Evolutionary conservation across 345 rosid species (phyloP).

Genomic region (Hirschfeldia incana): DNA sequence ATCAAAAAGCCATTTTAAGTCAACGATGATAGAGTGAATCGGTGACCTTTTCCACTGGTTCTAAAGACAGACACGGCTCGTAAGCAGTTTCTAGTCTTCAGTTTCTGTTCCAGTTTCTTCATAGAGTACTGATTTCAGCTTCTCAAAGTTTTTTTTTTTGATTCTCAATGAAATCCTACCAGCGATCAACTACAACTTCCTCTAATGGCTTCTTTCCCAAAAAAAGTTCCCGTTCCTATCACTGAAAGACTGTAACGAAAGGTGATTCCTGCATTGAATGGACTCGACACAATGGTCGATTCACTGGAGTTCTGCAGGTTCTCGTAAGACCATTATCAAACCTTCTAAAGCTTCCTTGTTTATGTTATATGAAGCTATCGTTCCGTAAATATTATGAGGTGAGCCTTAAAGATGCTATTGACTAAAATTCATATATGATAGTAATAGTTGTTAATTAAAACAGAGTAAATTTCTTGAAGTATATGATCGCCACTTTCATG

Average conservation of each 20-base stretch:
- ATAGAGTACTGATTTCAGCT: not conserved
- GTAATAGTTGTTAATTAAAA: too few species aligned
- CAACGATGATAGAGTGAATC: not conserved
- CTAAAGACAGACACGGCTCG: not conserved
- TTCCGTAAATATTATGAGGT: not conserved
- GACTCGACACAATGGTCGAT: not conserved
- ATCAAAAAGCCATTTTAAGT: not conserved
- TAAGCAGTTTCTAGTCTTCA: not conserved
- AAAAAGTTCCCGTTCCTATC: not conserved
- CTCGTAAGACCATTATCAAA: not conserved
- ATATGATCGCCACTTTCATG: too few species aligned
- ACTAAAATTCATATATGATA: too few species aligned
- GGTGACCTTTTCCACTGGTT: not conserved
- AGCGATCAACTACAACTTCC: not conserved
- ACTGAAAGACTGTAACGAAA: not conserved
- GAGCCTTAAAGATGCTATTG: too few species aligned
- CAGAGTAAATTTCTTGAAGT: too few species aligned
- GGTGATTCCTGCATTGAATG: not conserved
- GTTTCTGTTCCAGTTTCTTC: not conserved
- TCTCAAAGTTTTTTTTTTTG: not conserved
- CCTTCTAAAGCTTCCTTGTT: not conserved
- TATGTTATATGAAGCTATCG: not conserved
- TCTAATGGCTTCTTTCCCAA: not conserved
- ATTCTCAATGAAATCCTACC: not conserved
- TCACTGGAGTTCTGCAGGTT: not conserved